These are phyloP conservation scores for Raffaelea albimanens DNA, from an alignment of 2,329 filamentous ascomycete genomes.

Conservation along the genomic window DNA sequence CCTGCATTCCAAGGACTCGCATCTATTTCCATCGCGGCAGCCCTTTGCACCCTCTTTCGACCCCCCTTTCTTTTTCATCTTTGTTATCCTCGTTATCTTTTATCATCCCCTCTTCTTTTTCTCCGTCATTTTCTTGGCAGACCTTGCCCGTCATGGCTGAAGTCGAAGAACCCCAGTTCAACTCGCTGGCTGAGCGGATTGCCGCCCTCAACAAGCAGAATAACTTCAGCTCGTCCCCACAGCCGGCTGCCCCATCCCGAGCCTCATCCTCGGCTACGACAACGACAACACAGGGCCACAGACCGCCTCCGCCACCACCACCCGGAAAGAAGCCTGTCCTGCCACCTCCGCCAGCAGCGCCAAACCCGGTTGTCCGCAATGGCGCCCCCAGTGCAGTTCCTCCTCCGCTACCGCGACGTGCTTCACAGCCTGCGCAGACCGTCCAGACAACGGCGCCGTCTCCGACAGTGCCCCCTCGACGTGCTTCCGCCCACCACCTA, in stretches of 20 bases:
- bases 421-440: slow-evolving; percentile 20
- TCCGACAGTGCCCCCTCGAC: slow-evolving; percentile 42
- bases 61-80: not conserved
- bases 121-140: not conserved
- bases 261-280: not conserved
- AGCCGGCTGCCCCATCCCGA: slow-evolving; percentile 17
- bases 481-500: slow-evolving; percentile 33
- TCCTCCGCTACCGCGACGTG: slow-evolving; percentile 19
- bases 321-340: not conserved
- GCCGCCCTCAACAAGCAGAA: slow-evolving; percentile 54
- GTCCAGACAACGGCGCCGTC: slow-evolving; percentile 27
- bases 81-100: not conserved
- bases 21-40: not conserved
- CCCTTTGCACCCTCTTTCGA: not conserved
- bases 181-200: slow-evolving; percentile 51
- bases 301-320: slow-evolving; percentile 13
- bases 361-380: not conserved
- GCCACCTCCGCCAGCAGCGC: not conserved
- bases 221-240: slow-evolving; percentile 32
- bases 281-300: not conserved
- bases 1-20: too few species aligned
- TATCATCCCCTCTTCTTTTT: not conserved
- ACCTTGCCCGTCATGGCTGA: slow-evolving; percentile 40
- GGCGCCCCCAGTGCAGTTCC: slow-evolving; percentile 10
- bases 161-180: slow-evolving; percentile 52